Base-by-base conservation (phyloP, 2,329 filamentous ascomycete species). In the Fusarium pseudoanthophilum region DNA sequence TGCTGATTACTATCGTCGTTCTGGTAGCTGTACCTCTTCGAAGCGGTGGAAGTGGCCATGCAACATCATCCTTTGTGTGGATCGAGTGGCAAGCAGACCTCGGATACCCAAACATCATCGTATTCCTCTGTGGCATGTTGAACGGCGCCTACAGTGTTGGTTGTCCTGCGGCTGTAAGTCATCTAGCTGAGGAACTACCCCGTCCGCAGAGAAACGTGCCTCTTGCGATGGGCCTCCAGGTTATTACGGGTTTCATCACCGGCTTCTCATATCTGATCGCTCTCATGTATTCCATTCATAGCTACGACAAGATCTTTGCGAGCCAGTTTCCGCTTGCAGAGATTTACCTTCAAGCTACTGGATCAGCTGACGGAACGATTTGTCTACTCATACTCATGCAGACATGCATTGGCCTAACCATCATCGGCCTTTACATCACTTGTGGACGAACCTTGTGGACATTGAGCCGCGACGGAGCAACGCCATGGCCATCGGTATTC, bases 61-160 rank as follows among this genome's bases (percentile, higher is more conserved):
- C 36, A 14, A 40, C 24, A 10, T 55, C 51, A 0, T 55, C 51
- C 0, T 55, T 55, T 4, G 51, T 55, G 1, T 55, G 36, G 51
- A 15, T 55, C 3, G 26, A 40, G 18, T 55, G 51, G 51, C 51
- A 55, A n/a, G 24, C 51, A 0, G 15, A 55, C 26, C 26, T 55
- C 1, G 36, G 51, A 7, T 55, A 55, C 11, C 51, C 51, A 1
- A 30, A 55, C 15, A 8, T 40, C 6, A 30, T 55, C 15, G 51
- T 55, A 14, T 55, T 55, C 14, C 36, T 55, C 7, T 26, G 34
- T 2, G 51, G 51, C 4, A 55, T 55, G 36, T 9, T 55, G 2
- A 55, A 55, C 20, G 51, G 51, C 5, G 51, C 51, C n/a, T 55
- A 55, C 2, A 55, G 51, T 5, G 51, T 55, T 2, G 51, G 51